These are phyloP conservation scores for Rhizopus arrhizus DNA, from an alignment of 371 early-diverging fungal genomes.

Conservation along the genomic window DNA sequence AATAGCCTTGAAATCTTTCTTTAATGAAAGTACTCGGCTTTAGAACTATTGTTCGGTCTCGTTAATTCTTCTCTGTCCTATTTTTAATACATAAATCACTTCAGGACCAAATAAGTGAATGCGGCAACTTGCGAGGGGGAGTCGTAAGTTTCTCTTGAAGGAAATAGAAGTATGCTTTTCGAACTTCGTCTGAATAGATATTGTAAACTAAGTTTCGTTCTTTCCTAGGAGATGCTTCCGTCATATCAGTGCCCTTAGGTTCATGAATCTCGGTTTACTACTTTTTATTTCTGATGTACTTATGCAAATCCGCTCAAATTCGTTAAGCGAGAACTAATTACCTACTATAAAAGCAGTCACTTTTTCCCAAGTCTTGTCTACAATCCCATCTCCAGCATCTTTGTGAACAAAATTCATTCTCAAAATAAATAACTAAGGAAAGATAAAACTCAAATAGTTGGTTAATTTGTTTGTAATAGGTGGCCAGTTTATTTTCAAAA, in stretches of 20 bases:
- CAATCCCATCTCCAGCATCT: conserved; percentile 16
- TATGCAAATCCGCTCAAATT: conserved; percentile 17
- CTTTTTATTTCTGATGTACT: conserved; percentile 14
- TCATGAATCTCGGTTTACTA: conserved; percentile 4
- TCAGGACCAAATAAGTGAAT: too few species aligned
- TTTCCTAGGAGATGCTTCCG: conserved; percentile 16
- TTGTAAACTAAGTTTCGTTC: conserved; percentile 6
- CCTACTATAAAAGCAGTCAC: conserved; percentile 9
- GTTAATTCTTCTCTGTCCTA: too few species aligned
- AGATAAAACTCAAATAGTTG: too few species aligned
- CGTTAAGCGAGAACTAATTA: conserved; percentile 11
- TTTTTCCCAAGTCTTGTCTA: conserved; percentile 10
- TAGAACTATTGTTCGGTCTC: too few species aligned
- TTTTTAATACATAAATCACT: too few species aligned
- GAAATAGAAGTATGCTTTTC: conserved; percentile 8
- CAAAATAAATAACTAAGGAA: too few species aligned
- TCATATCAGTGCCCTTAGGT: conserved; percentile 14
- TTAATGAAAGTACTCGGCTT: too few species aligned
- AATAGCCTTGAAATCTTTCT: too few species aligned
- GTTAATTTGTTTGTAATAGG: too few species aligned
- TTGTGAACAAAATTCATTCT: conserved; percentile 17
- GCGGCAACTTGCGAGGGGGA: conserved; percentile 13
- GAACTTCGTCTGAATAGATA: conserved; percentile 12
- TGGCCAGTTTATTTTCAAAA: too few species aligned
- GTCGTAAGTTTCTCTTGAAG: conserved; percentile 18